Conservation (phyloP, 805 yeast genomes). For the Ogataea siamensis region DNA sequence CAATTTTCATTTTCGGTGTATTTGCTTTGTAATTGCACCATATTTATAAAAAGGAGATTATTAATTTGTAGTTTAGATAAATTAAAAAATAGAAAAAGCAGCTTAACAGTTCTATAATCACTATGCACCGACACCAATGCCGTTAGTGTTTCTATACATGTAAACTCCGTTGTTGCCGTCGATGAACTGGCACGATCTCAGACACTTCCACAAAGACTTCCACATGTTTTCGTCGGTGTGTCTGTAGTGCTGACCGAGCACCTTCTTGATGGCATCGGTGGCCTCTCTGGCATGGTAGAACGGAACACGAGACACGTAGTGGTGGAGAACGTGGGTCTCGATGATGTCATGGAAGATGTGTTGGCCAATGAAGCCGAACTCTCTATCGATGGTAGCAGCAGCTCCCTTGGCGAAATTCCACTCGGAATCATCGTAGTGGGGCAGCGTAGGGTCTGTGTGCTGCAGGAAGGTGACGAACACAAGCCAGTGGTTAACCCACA, state of each 20-base stretch:
- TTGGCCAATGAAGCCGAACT: slow-evolving; percentile 58
- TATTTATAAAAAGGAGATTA: slow-evolving; percentile 5
- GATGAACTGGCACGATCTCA: slow-evolving; percentile 68
- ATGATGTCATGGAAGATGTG: slow-evolving; percentile 57
- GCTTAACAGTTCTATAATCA: background rate
- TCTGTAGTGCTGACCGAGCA: slow-evolving; percentile 51
- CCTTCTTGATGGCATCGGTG: slow-evolving; percentile 47
- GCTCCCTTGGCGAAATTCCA: slow-evolving; percentile 70
- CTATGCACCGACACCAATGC: slow-evolving; percentile 38
- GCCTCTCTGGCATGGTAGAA: slow-evolving; percentile 57
- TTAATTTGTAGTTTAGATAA: slow-evolving; percentile 7
- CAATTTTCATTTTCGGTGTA: slow-evolving; percentile 19
- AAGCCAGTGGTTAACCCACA: slow-evolving; percentile 63
- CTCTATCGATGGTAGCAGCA: slow-evolving; percentile 62
- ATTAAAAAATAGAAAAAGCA: background rate
- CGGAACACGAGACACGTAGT: slow-evolving; percentile 54
- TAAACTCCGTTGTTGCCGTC: slow-evolving; percentile 65
- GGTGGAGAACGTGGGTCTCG: slow-evolving; percentile 58
- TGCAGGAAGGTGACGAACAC: slow-evolving; percentile 62
- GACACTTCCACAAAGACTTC: slow-evolving; percentile 52
- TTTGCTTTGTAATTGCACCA: slow-evolving; percentile 11
- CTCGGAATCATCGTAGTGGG: slow-evolving; percentile 53
- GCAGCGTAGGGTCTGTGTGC: slow-evolving; percentile 59
- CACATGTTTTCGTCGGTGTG: slow-evolving; percentile 56
- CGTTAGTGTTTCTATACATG: slow-evolving; percentile 63